phyloP scores from a whole-genome alignment of 345 rosid species.

The Aquilaria yunnanensis region DNA sequence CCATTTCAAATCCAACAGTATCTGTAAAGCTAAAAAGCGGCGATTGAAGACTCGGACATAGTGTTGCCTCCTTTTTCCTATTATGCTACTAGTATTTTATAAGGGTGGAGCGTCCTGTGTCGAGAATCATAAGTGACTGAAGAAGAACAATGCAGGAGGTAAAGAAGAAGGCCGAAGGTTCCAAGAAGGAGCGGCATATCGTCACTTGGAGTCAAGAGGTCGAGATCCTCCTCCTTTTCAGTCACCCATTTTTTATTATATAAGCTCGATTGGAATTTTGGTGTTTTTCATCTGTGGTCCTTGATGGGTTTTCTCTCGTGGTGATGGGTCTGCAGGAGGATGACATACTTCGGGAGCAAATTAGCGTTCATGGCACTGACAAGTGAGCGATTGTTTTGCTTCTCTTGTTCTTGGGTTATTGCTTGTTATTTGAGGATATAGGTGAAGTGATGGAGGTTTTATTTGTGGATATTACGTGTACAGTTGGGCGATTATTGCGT shows the following conservation, averaged over 20 bases:
- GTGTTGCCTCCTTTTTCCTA: slow-evolving; percentile 18
- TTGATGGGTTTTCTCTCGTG: slow-evolving; percentile 17
- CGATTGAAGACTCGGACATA: slow-evolving; percentile 10
- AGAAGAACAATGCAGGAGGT: slow-evolving; percentile 36
- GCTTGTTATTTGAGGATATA: not conserved
- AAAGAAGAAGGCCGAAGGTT: slow-evolving; percentile 59
- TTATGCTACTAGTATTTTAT: slow-evolving; percentile 35
- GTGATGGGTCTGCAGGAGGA: slow-evolving; percentile 61
- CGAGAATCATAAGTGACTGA: slow-evolving; percentile 1
- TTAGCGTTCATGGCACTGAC: slow-evolving; percentile 76
- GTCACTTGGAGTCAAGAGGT: slow-evolving; percentile 83
- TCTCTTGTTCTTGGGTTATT: not conserved
- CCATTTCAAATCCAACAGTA: slow-evolving; percentile 47
- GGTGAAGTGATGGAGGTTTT: slow-evolving; percentile 7
- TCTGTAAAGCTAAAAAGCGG: slow-evolving; percentile 11
- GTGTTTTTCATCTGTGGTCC: slow-evolving; percentile 5
- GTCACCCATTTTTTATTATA: slow-evolving; percentile 10
- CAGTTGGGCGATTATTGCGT: slow-evolving; percentile 95
- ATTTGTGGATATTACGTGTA: slow-evolving; percentile 12
- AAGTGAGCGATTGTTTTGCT: slow-evolving; percentile 37
- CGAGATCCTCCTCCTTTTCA: not conserved
- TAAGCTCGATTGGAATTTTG: slow-evolving; percentile 2
- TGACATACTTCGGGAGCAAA: slow-evolving; percentile 82
- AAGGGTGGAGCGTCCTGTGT: slow-evolving; percentile 53
- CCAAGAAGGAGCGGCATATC: slow-evolving; percentile 84